These are phyloP conservation scores for Musa schizocarpa DNA, from an alignment of 176 grass and related monocot species.

Conservation along the genomic window DNA sequence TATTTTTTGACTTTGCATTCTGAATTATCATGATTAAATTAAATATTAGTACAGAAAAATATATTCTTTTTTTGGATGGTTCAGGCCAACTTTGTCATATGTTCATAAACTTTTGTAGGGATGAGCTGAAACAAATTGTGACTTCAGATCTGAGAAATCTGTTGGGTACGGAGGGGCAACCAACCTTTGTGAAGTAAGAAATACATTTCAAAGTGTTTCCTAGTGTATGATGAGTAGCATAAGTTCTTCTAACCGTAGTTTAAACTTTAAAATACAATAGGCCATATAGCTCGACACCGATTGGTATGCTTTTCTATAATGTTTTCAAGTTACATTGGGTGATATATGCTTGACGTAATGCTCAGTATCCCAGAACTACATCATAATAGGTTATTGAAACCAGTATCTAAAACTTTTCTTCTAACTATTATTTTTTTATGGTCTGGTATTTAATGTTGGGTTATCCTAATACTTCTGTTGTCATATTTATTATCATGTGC, in stretches of 20 bases:
- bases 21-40: background rate
- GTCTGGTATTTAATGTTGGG: background rate
- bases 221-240: background rate
- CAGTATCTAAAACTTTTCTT: too few species aligned
- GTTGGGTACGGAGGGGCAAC: constrained; percentile 59
- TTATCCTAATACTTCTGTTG: background rate
- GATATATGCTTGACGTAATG: too few species aligned
- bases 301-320: too few species aligned
- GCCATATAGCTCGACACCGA: too few species aligned
- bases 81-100: constrained; percentile 21
- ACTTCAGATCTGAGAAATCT: constrained; percentile 70
- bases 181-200: constrained; percentile 83
- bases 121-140: constrained; percentile 64
- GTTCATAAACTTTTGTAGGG: constrained; percentile 32
- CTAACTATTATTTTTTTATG: background rate
- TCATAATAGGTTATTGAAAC: too few species aligned
- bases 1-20: background rate
- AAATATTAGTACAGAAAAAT: too few species aligned
- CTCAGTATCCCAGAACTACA: too few species aligned
- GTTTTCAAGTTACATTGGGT: too few species aligned
- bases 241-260: background rate
- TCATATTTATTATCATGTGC: constrained; percentile 6
- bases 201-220: background rate
- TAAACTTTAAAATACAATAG: too few species aligned
- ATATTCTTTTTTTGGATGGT: constrained; percentile 7